Evolutionary conservation across 2,329 filamentous ascomycete species (phyloP), one percentile per base, ranked within the genome.

Genomic region (Ophiostoma australiae): DNA sequence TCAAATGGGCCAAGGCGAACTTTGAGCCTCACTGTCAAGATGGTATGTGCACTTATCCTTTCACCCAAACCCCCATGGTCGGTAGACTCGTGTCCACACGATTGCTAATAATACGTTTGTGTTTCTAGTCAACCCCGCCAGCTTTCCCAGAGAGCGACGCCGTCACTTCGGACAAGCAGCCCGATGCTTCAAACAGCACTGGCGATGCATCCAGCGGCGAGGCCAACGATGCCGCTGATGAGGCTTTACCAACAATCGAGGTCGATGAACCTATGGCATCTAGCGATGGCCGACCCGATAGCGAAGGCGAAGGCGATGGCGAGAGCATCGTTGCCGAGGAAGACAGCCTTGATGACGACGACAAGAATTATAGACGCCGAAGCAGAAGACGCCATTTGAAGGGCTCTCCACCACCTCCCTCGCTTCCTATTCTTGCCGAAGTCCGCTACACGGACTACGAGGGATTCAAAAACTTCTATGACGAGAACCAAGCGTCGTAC

Each of bases 401-500:
- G 10, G 10, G 3, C 23, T 27, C 52, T 1, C 52, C 52, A 8
- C 52, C 52, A 27, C 52, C n/a, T 58, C 65, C 65, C 35, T 11
- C 65, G 17, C 20, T 67, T 35, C 23, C 80, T 1, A 77, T 78
- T 35, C 79, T 81, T n/a, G 77, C 80, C 68, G 80, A 78, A 72
- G 78, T 81, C 17, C 70, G 70, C 67, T 58, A 67, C 10, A 71
- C 70, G 70, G 80, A 81, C 75, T 82, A 82, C 70, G 80, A 82
- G 73, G 78, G 80, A 74, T 83, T 81, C 76, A 83, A 82, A 75
- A 83, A 83, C 72, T 72, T 67, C n/a, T 73, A 69, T 23, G 23
- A 31, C n/a, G 66, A 55, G 77, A 79, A 69, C 81, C 80, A 72
- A 75, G 79, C 15, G 33, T 77, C 79, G n/a, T 58, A 58, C 23